Conservation (phyloP, 768 basidiomycete species). For the Fomitopsis serialis region DNA sequence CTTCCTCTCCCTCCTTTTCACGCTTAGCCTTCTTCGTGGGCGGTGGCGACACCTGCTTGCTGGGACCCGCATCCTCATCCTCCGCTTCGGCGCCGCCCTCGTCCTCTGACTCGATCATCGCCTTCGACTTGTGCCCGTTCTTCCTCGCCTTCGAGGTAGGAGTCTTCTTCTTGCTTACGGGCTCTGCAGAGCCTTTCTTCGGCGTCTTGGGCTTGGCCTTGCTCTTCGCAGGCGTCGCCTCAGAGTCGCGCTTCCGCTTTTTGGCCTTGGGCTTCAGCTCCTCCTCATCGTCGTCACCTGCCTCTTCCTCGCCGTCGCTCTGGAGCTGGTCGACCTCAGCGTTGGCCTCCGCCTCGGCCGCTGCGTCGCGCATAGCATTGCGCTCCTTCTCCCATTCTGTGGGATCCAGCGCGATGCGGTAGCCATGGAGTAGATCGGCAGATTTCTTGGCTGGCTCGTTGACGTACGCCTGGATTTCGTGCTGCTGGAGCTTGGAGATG, state of each 20-base stretch:
- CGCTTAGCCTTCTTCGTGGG: conserved; percentile 60
- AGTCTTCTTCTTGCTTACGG: conserved; percentile 31
- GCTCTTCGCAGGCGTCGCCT: conserved; percentile 33
- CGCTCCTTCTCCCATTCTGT: conserved; percentile 55
- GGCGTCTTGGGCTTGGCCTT: conserved; percentile 43
- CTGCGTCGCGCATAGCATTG: conserved; percentile 28
- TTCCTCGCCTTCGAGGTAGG: conserved; percentile 39
- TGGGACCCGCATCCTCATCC: conserved; percentile 40
- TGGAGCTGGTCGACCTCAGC: conserved; percentile 66
- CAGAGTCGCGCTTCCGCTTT: conserved; percentile 63
- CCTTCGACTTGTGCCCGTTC: conserved; percentile 57
- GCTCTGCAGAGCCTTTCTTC: conserved; percentile 38
- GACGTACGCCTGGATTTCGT: conserved; percentile 84
- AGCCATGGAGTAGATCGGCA: conserved; percentile 71
- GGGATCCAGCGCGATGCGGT: conserved; percentile 72
- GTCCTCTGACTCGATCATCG: conserved; percentile 64
- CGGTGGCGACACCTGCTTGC: conserved; percentile 53
- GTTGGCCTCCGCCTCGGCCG: conserved; percentile 44
- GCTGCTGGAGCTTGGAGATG: conserved; percentile 67
- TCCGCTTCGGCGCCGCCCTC: conserved; percentile 27
- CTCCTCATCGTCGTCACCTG: conserved; percentile 36
- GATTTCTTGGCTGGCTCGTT: conserved; percentile 71
- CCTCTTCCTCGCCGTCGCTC: conserved; percentile 47
- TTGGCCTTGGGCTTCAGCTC: conserved; percentile 41
- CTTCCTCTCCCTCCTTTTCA: conserved; percentile 56